Evolutionary conservation across 2,329 filamentous ascomycete genomes (phyloP).

Genomic region (Triangularia verruculosa): DNA sequence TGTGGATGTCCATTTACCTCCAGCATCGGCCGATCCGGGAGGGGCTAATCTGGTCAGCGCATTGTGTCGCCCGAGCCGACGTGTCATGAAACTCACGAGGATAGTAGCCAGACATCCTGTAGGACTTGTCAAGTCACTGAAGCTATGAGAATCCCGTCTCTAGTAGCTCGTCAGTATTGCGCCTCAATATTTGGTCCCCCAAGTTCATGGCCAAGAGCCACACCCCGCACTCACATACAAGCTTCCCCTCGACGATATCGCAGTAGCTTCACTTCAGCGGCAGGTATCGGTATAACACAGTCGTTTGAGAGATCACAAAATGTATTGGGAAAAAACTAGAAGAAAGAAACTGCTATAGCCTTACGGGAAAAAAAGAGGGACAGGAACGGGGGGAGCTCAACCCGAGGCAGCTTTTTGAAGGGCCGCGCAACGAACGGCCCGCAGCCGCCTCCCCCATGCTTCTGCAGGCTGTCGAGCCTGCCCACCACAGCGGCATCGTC

Average conservation of each 20-base stretch:
- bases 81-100: conserved; percentile 23
- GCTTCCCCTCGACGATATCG: conserved; percentile 5
- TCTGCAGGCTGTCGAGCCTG: background rate
- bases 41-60: conserved; percentile 23
- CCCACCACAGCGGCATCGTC: conserved; percentile 5
- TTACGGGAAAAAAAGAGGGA: background rate
- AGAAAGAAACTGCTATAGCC: conserved; percentile 3
- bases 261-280: background rate
- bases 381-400: conserved; percentile 3
- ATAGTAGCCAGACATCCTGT: conserved; percentile 27
- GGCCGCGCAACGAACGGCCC: conserved; percentile 9
- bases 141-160: background rate
- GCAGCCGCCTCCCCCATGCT: conserved; percentile 8
- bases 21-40: conserved; percentile 24
- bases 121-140: background rate
- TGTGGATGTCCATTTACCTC: conserved; percentile 16
- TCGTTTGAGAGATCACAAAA: background rate
- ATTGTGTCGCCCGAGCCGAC: background rate
- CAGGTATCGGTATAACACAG: background rate
- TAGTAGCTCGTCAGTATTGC: background rate
- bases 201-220: background rate
- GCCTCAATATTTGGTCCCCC: background rate
- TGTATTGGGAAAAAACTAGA: background rate
- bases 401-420: conserved; percentile 14
- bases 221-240: conserved; percentile 20